A percentile compares a stretch with the other conserved stretches of the same genome.
Evolutionary conservation across 2,329 filamentous ascomycete species (phyloP).

Genomic region (Claviceps cyperi): DNA sequence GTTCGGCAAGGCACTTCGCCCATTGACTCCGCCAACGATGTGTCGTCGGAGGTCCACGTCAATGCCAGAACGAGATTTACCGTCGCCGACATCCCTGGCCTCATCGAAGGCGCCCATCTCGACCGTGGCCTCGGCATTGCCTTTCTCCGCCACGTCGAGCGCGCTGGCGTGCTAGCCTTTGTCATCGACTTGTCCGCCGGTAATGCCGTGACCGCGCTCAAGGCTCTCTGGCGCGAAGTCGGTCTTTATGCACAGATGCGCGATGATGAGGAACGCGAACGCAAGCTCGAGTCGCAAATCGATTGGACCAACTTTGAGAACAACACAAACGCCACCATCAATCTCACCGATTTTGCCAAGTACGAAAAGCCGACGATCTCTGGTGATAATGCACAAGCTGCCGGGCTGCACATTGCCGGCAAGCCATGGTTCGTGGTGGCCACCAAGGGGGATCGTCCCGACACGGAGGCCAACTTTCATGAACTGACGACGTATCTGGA

Average conservation of each 20-base stretch:
- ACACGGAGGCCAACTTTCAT: slow-evolving; percentile 64
- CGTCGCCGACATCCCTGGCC: slow-evolving; percentile 86
- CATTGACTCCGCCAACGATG: slow-evolving; percentile 40
- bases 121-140: slow-evolving; percentile 83
- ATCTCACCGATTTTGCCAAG: slow-evolving; percentile 11
- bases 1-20: slow-evolving; percentile 4
- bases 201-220: slow-evolving; percentile 64
- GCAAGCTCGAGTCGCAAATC: slow-evolving; percentile 41
- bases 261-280: slow-evolving; percentile 55
- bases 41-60: slow-evolving; percentile 24
- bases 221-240: slow-evolving; percentile 81
- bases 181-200: slow-evolving; percentile 74
- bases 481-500: slow-evolving; percentile 57
- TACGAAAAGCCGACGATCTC: slow-evolving; percentile 5
- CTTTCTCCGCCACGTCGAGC: slow-evolving; percentile 88
- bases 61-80: slow-evolving; percentile 66
- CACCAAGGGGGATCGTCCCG: slow-evolving; percentile 76
- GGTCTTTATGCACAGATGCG: slow-evolving; percentile 70
- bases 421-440: slow-evolving; percentile 97
- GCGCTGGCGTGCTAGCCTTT: slow-evolving; percentile 83
- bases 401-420: slow-evolving; percentile 60
- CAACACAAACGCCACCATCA: slow-evolving; percentile 22
- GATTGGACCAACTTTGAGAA: slow-evolving; percentile 41
- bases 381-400: not conserved
- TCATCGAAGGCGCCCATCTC: slow-evolving; percentile 84